Evolutionary conservation across 2,329 filamentous ascomycete genomes (phyloP).

Genomic region (Neonectria magnoliae): DNA sequence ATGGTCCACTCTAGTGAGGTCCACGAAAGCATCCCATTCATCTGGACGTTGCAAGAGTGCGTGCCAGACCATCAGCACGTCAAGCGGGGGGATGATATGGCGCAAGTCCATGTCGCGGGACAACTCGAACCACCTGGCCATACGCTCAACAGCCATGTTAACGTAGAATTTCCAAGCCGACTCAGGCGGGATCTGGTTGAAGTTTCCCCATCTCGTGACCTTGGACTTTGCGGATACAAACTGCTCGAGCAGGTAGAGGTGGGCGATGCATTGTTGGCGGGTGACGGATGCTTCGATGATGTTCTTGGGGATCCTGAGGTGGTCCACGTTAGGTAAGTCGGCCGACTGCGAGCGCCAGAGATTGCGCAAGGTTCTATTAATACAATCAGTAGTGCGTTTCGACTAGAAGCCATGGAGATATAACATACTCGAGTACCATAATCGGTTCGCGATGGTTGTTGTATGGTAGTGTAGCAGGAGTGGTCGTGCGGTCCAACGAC

Average conservation of each 20-base stretch:
- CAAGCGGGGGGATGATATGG: constrained; percentile 20
- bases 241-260: constrained; percentile 22
- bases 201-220: constrained; percentile 22
- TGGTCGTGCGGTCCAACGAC: neutral
- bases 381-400: neutral
- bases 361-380: constrained; percentile 5
- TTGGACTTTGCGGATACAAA: constrained; percentile 19
- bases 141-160: constrained; percentile 25
- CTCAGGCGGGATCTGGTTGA: neutral
- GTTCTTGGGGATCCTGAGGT: constrained; percentile 3
- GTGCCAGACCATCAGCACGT: constrained; percentile 32
- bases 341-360: neutral
- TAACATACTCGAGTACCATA: constrained; percentile 12
- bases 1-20: constrained; percentile 5
- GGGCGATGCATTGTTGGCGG: constrained; percentile 6
- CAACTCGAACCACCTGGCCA: constrained; percentile 23
- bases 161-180: constrained; percentile 33
- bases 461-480: neutral
- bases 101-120: constrained; percentile 4
- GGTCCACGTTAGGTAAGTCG: constrained; percentile 4
- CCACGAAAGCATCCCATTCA: constrained; percentile 7
- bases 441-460: too few species aligned
- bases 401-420: too few species aligned
- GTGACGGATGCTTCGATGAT: constrained; percentile 12
- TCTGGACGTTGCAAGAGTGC: constrained; percentile 19